Conservation (phyloP, 441 rosid genomes). For the Erodium moschatum region DNA sequence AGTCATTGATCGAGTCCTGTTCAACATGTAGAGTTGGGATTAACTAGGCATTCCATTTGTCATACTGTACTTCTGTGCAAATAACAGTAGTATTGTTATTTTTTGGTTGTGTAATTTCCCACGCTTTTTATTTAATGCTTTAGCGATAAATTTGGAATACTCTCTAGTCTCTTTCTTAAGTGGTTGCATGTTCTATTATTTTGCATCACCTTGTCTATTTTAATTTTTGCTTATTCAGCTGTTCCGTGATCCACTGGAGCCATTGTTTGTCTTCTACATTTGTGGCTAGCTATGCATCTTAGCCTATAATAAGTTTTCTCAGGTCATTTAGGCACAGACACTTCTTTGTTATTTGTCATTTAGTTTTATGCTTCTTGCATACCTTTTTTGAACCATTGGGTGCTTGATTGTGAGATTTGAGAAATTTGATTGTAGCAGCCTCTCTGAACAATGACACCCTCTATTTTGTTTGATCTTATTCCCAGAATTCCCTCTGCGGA, state of each 20-base stretch:
- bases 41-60: not conserved
- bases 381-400: not conserved
- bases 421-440: not conserved
- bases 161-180: not conserved
- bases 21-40: not conserved
- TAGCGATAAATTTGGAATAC: not conserved
- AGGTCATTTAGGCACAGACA: not conserved
- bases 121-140: not conserved
- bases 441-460: not conserved
- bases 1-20: not conserved
- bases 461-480: not conserved
- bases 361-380: not conserved
- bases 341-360: not conserved
- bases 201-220: not conserved
- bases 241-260: not conserved
- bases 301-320: not conserved
- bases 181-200: not conserved
- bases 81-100: not conserved
- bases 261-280: not conserved
- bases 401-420: not conserved
- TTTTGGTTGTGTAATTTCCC: no score
- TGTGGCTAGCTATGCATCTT: not conserved
- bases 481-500: not conserved
- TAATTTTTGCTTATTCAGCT: not conserved
- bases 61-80: not conserved